Base-by-base conservation (phyloP, 371 early-diverging fungal genomes). In the Circinella minor region DNA sequence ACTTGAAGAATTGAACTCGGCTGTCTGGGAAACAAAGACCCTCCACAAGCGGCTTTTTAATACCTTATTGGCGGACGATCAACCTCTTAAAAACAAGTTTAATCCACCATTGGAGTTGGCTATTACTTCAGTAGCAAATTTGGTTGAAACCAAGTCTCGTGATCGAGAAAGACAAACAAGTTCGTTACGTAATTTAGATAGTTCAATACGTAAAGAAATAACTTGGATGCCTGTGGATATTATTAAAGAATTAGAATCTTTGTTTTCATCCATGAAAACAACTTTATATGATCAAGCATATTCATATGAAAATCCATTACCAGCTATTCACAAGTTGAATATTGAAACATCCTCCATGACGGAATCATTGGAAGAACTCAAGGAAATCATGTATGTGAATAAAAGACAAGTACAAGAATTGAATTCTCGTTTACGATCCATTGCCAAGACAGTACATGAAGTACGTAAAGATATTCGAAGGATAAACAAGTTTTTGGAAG, bases 401-500 rank as follows among this genome's bases (percentile, higher is more conserved):
- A 85, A 85, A 62, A 74, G 76, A 34, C 83, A 85, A 51, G 80
- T 81, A 13, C 81, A 81, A 66, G 85, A 85, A 68, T 66, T 83
- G 20, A 82, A 80, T 49, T 75, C 76, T 34, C 71, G 81, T 51
- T 72, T 85, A 13, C 72, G 79, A 68, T 80, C 80, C 11, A 85
- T 85, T 66, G 81, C 85, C 72, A 85, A 81, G 64, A 85, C 85
- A 0, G 81, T 85, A 1, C 83, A 82, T 66, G 85, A 85, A 72
- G 80, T 85, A 0, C 75, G 85, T 59, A 81, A 82, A 67, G 85
- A 85, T 43, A 81, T 85, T 69, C 74, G 83, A 70, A 74, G 76
- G 71, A 80, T 82, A 59, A 82, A 82, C 66, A 78, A 82, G 68
- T 77, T 76, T 57, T 63, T 81, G 63, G 83, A 83, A 71, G 85